Evolutionary conservation across 2,329 filamentous ascomycete species (phyloP).

Genomic region (Zasmidium citrigriseum): DNA sequence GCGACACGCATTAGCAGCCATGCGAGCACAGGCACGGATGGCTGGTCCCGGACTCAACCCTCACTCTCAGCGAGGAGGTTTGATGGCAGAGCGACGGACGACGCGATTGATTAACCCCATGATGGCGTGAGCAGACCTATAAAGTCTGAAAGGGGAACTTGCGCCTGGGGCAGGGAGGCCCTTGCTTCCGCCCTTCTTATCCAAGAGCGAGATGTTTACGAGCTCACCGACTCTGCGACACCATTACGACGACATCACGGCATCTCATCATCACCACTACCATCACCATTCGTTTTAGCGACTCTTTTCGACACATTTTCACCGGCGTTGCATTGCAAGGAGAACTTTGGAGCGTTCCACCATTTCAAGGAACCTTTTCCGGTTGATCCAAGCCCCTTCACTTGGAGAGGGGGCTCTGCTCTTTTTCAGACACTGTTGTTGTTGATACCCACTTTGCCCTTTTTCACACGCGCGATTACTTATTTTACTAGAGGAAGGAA

Average conservation of each 20-base stretch:
- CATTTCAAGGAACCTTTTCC: neutral
- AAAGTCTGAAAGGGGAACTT: neutral
- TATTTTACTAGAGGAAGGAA: too few species aligned
- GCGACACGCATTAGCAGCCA: constrained; percentile 67
- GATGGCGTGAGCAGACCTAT: constrained; percentile 24
- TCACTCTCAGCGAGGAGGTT: constrained; percentile 21
- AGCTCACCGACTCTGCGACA: neutral
- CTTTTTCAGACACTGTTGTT: too few species aligned
- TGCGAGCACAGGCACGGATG: constrained; percentile 31
- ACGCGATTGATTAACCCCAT: constrained; percentile 37
- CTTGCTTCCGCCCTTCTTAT: neutral
- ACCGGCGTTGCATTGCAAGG: neutral
- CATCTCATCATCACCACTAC: neutral
- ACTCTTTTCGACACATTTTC: neutral
- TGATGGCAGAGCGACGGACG: constrained; percentile 36
- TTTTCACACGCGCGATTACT: neutral
- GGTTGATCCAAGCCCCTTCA: too few species aligned
- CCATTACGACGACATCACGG: neutral
- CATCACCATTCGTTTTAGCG: neutral
- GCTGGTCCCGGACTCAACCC: constrained; percentile 10
- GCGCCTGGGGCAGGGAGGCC: neutral
- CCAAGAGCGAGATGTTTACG: too few species aligned
- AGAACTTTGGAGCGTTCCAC: neutral
- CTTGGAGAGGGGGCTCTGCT: neutral
- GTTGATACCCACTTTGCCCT: neutral